Conservation (phyloP, 192 early-diverging fungal genomes). For the Linnemannia hyalina region DNA sequence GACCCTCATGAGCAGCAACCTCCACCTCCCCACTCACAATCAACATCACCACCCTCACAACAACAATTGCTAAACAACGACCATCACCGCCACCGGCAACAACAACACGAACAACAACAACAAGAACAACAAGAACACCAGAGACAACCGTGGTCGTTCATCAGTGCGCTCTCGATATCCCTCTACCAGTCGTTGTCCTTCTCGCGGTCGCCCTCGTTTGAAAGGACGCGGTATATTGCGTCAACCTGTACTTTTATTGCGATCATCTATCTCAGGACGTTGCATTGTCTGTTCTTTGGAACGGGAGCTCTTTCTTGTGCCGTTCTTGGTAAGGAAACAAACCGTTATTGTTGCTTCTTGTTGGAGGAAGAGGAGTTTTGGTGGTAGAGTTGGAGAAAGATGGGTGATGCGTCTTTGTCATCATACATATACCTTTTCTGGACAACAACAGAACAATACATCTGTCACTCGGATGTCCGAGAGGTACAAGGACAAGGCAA, state of each 20-base stretch:
- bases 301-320: conserved; percentile 54
- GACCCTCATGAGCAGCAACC: conserved; percentile 4
- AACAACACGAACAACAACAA: conserved; percentile 2
- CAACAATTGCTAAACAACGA: neutral
- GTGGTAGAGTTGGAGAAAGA: neutral
- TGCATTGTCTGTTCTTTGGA: conserved; percentile 55
- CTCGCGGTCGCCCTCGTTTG: conserved; percentile 50
- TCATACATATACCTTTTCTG: conserved; percentile 3
- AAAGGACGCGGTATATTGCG: conserved; percentile 47
- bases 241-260: conserved; percentile 56
- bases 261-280: conserved; percentile 51
- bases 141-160: conserved; percentile 30
- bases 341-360: neutral
- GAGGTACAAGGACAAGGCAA: neutral
- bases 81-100: neutral
- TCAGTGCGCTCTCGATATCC: conserved; percentile 46
- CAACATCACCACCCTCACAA: neutral
- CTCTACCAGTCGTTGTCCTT: conserved; percentile 52
- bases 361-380: neutral
- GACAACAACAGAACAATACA: neutral
- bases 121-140: neutral
- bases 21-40: neutral
- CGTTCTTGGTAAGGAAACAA: conserved; percentile 36
- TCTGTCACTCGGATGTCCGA: neutral
- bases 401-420: conserved; percentile 5